Conservation (phyloP, 148 eudicot genomes). For the Vaccinium vitisidaea region DNA sequence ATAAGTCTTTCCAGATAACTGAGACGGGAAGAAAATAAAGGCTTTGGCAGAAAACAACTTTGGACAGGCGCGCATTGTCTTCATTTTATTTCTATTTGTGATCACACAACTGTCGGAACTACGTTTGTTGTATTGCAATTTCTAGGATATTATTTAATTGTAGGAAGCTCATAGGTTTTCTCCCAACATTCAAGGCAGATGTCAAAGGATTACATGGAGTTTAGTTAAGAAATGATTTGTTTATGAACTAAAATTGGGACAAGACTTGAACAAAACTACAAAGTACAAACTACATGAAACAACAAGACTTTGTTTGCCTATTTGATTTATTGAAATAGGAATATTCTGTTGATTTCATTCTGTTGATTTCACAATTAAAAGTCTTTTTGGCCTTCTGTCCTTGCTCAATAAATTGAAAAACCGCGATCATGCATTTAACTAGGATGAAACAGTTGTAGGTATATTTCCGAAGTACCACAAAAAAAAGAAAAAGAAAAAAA, state of each 20-base stretch:
- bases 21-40: neutral
- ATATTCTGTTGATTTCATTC: neutral
- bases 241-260: neutral
- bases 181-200: neutral
- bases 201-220: neutral
- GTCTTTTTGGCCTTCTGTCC: neutral
- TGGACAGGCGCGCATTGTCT: neutral
- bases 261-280: neutral
- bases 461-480: too few species aligned
- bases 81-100: neutral
- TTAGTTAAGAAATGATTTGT: neutral
- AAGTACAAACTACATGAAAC: neutral
- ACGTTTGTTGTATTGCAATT: neutral
- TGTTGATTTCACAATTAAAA: too few species aligned
- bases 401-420: neutral
- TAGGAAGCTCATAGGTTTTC: neutral
- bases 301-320: neutral
- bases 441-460: neutral
- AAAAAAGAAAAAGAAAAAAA: neutral
- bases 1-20: neutral
- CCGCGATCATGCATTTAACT: neutral
- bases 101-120: neutral
- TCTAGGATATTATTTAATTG: neutral
- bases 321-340: too few species aligned
- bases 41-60: neutral